A percentile compares a stretch with the other conserved stretches of the same genome.
These are phyloP conservation scores for Chaetomiaceae sp. DNA, from an alignment of 2,329 filamentous ascomycete genomes.

Conservation along the genomic window DNA sequence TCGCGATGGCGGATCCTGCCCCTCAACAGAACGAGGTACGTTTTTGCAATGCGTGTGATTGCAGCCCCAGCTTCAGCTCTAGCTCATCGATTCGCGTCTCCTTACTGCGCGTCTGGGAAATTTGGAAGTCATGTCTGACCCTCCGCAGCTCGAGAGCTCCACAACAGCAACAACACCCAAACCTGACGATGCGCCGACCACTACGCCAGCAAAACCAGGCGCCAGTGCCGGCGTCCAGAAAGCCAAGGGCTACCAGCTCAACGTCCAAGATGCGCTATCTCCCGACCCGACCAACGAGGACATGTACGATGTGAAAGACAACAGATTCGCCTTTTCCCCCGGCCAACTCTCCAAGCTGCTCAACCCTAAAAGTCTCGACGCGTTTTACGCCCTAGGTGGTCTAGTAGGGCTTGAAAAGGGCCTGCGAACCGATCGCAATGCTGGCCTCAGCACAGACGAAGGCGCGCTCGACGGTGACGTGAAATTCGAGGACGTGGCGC, in stretches of 20 bases:
- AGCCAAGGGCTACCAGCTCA: slow-evolving; percentile 15
- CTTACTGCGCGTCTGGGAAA: too few species aligned
- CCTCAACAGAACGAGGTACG: slow-evolving; percentile 8
- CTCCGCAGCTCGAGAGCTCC: slow-evolving; percentile 10
- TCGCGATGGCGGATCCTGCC: slow-evolving; percentile 12
- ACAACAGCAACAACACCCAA: background rate
- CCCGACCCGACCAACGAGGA: slow-evolving; percentile 69
- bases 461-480: slow-evolving; percentile 57
- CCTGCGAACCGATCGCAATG: slow-evolving; percentile 58
- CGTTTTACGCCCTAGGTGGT: slow-evolving; percentile 72
- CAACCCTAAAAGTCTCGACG: slow-evolving; percentile 72
- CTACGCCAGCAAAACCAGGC: background rate
- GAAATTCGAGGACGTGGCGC: slow-evolving; percentile 60
- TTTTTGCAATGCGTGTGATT: background rate
- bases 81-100: too few species aligned
- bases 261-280: slow-evolving; percentile 53
- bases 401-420: slow-evolving; percentile 69
- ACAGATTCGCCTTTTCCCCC: slow-evolving; percentile 68
- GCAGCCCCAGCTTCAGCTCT: background rate
- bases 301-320: slow-evolving; percentile 63
- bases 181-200: background rate
- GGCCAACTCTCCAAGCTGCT: slow-evolving; percentile 72
- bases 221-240: background rate
- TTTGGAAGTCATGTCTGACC: slow-evolving; percentile 1
- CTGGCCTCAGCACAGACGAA: slow-evolving; percentile 70